phyloP scores from a whole-genome alignment of 2,329 filamentous ascomycete genomes.

The Biscogniauxia marginata region DNA sequence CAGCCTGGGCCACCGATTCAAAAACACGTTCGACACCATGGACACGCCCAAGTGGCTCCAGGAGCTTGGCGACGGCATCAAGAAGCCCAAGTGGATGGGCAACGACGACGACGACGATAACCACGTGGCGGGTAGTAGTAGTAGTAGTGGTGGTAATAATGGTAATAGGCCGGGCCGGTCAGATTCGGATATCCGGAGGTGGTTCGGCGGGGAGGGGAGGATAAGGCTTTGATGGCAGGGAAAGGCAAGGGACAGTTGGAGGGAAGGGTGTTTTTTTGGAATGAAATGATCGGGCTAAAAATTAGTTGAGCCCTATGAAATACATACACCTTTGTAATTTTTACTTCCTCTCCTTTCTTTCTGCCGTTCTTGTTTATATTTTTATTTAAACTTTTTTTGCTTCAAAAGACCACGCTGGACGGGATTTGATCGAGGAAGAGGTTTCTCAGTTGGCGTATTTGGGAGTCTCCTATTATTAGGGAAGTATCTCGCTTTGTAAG shows the following conservation, averaged over 20 bases:
- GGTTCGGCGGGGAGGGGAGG: constrained; percentile 54
- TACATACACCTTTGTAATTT: background rate
- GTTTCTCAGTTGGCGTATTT: too few relatives aligned
- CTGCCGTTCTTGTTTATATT: background rate
- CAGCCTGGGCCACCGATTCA: constrained; percentile 78
- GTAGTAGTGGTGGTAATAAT: constrained; percentile 25
- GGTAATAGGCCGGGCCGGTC: constrained; percentile 21
- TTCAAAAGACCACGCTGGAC: too few relatives aligned
- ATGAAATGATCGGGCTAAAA: too few relatives aligned
- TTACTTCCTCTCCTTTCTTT: background rate
- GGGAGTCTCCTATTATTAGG: too few relatives aligned
- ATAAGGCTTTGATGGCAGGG: constrained; percentile 26
- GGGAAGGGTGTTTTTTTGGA: too few relatives aligned
- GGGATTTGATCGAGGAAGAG: too few relatives aligned
- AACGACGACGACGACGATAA: constrained; percentile 45
- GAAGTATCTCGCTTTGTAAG: too few relatives aligned
- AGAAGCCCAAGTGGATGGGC: constrained; percentile 79
- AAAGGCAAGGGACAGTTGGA: too few relatives aligned
- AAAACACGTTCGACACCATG: constrained; percentile 85
- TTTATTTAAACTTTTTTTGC: background rate
- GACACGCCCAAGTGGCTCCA: constrained; percentile 81
- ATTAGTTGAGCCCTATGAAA: background rate
- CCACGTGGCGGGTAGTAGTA: constrained; percentile 38
- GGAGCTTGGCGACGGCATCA: constrained; percentile 66
- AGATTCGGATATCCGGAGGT: constrained; percentile 51